Percentiles rank a stretch among this genome's conserved stretches.
These are phyloP conservation scores for Dictyostelium intermedium DNA, from an alignment of 78 protist species.

Conservation along the genomic window DNA sequence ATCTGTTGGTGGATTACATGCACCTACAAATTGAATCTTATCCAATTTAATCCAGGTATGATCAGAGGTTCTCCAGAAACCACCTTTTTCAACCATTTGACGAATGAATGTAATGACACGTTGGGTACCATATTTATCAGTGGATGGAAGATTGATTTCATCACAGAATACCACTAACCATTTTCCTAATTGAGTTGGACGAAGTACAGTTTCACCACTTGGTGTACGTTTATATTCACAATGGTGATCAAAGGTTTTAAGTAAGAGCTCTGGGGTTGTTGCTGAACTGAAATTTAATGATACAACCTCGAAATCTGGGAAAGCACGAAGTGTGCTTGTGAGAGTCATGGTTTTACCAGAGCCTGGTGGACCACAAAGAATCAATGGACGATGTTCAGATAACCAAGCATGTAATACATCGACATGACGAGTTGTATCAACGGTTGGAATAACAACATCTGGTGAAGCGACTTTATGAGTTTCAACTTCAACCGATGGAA, in stretches of 20 bases:
- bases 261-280: slow-evolving; percentile 92
- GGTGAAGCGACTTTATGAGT: slow-evolving; percentile 89
- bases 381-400: slow-evolving; percentile 88
- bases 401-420: slow-evolving; percentile 94
- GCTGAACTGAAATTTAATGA: slow-evolving; percentile 94
- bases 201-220: slow-evolving; percentile 84
- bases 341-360: slow-evolving; percentile 98
- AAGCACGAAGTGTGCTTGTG: slow-evolving; percentile 81
- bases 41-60: slow-evolving; percentile 92
- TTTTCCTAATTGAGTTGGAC: slow-evolving; percentile 82
- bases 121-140: slow-evolving; percentile 98
- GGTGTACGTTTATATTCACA: slow-evolving; percentile 89
- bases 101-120: slow-evolving; percentile 96
- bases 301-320: slow-evolving; percentile 91
- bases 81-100: slow-evolving; percentile 96
- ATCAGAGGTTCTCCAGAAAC: slow-evolving; percentile 94
- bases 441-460: slow-evolving; percentile 96
- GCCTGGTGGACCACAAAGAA: slow-evolving; percentile 99
- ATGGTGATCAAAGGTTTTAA: slow-evolving; percentile 90
- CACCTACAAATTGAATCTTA: slow-evolving; percentile 95
- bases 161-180: slow-evolving; percentile 98
- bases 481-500: slow-evolving; percentile 88
- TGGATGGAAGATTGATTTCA: slow-evolving; percentile 97
- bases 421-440: slow-evolving; percentile 98
- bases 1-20: slow-evolving; percentile 99